Conservation (phyloP, 306 rosid genomes). For the Hippophae rhamnoides region DNA sequence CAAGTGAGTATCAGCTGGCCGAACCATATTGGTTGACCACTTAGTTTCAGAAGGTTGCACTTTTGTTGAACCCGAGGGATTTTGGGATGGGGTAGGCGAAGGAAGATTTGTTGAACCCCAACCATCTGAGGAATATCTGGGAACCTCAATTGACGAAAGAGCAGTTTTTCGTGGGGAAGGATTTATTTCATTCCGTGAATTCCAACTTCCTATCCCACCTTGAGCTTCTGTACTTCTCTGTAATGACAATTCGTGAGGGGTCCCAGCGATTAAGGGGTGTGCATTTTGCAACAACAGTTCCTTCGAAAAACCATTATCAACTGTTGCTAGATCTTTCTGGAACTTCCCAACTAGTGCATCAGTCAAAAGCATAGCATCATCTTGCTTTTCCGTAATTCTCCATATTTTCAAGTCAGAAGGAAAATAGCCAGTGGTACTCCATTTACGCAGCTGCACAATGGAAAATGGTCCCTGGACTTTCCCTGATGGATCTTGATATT, state of each 20-base stretch:
- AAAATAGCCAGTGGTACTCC: slow-evolving; percentile 90
- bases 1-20: slow-evolving; percentile 26
- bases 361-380: slow-evolving; percentile 56
- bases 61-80: slow-evolving; percentile 37
- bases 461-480: slow-evolving; percentile 98
- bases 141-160: slow-evolving; percentile 48
- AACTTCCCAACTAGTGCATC: slow-evolving; percentile 75
- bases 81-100: slow-evolving; percentile 80
- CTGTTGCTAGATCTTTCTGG: slow-evolving; percentile 35
- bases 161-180: slow-evolving; percentile 35
- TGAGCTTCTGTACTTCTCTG: slow-evolving; percentile 47
- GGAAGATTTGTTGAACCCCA: slow-evolving; percentile 81
- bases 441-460: slow-evolving; percentile 76
- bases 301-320: slow-evolving; percentile 34
- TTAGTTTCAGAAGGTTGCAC: slow-evolving; percentile 45
- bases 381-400: slow-evolving; percentile 54
- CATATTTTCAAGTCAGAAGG: slow-evolving; percentile 80
- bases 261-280: slow-evolving; percentile 30
- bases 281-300: slow-evolving; percentile 40
- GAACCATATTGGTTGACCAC: slow-evolving; percentile 54
- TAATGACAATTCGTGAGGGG: slow-evolving; percentile 33
- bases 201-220: slow-evolving; percentile 50
- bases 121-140: slow-evolving; percentile 46
- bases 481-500: slow-evolving; percentile 84
- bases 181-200: slow-evolving; percentile 32